Percentiles rank a stretch among this genome's conserved stretches.
Evolutionary conservation across 108 stramenopile species (phyloP).

Genomic region (Stephanodiscus triporus): DNA sequence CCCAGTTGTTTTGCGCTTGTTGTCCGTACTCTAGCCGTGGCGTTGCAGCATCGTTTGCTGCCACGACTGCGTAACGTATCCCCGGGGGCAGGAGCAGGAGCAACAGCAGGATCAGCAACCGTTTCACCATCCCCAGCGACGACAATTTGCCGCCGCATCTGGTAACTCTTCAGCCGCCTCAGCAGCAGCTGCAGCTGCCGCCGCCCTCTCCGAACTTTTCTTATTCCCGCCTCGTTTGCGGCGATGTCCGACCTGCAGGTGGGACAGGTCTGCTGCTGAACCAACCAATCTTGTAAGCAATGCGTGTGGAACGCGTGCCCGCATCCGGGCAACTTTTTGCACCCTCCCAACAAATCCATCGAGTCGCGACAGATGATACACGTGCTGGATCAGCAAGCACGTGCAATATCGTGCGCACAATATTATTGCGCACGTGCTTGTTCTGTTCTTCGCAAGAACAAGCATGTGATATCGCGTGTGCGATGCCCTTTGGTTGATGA

Average conservation of each 20-base stretch:
- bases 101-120: neutral
- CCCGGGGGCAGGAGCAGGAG: neutral
- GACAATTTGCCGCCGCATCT: neutral
- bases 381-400: too few species aligned
- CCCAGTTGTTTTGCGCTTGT: neutral
- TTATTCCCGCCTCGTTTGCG: constrained; percentile 64
- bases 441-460: too few species aligned
- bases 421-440: too few species aligned
- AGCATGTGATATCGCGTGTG: too few species aligned
- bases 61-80: neutral
- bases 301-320: constrained; percentile 90
- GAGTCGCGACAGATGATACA: constrained; percentile 98
- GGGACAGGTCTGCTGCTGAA: constrained; percentile 97
- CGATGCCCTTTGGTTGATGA: too few species aligned
- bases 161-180: constrained; percentile 3
- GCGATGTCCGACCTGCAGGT: constrained; percentile 95
- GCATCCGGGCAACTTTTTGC: constrained; percentile 91
- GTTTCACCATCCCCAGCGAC: neutral
- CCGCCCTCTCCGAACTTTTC: constrained; percentile 35
- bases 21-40: neutral
- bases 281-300: constrained; percentile 96
- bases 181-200: constrained; percentile 14
- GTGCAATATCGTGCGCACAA: too few species aligned
- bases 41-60: neutral
- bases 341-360: constrained; percentile 85